phyloP scores from a whole-genome alignment of 768 basidiomycete genomes.

The Boletus tomentosulus region DNA sequence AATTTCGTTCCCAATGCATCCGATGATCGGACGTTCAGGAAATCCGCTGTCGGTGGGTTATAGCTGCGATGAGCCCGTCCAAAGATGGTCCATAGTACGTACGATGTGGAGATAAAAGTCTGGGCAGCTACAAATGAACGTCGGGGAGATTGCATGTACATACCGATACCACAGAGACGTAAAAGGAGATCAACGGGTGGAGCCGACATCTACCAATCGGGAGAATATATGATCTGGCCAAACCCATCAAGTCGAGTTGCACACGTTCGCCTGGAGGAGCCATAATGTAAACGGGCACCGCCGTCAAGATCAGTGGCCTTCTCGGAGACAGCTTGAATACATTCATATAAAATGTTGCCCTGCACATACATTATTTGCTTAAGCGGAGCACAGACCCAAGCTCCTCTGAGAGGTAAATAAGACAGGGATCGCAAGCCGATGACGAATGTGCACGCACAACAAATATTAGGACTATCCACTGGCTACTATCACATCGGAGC shows the following conservation, averaged over 20 bases:
- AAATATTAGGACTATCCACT: neutral
- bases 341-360: slow-evolving; percentile 4
- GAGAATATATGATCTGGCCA: neutral
- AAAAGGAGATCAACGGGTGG: slow-evolving; percentile 10
- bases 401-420: neutral
- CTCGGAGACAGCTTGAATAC: slow-evolving; percentile 2
- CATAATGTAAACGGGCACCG: neutral
- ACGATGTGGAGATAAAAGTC: slow-evolving; percentile 16
- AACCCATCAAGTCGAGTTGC: neutral
- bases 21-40: slow-evolving; percentile 18
- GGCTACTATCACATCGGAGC: slow-evolving; percentile 24
- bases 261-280: slow-evolving; percentile 1
- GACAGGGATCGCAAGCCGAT: neutral
- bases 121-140: slow-evolving; percentile 5
- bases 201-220: slow-evolving; percentile 2
- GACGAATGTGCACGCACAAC: neutral
- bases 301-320: slow-evolving; percentile 4
- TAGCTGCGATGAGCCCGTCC: slow-evolving; percentile 7
- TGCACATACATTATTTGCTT: neutral
- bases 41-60: slow-evolving; percentile 10
- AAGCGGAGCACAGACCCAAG: neutral
- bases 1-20: slow-evolving; percentile 6
- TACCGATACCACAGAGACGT: slow-evolving; percentile 10
- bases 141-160: neutral
- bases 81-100: slow-evolving; percentile 15